Base-by-base conservation (phyloP, 768 basidiomycete genomes). In the Naganishia friedmannii region DNA sequence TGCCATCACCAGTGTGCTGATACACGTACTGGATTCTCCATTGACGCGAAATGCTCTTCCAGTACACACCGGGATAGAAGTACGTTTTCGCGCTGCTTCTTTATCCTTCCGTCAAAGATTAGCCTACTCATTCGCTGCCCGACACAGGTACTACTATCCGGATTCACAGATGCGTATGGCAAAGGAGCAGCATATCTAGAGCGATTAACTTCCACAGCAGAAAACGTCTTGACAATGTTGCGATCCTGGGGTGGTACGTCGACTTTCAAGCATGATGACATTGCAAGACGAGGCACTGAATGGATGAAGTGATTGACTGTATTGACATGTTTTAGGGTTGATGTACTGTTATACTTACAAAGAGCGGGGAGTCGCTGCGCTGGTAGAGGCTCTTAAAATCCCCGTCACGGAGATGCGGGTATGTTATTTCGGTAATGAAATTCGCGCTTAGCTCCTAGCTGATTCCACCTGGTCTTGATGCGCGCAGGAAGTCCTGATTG, bases 331-430 rank as follows among this genome's bases (percentile, higher is more conserved):
- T 51, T 12, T 2, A 84, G 95, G 95, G 13, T 78, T 98, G 29
- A 88, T 97, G 86, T 97, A 95, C 79, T 88, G 95, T 75, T 95
- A 92, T 80, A 88, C 93, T 86, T 86, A 93, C 77, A 87, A 91
- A 73, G 90, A 90, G 84, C 84, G 87, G 39, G 92, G 93, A 0
- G 88, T 99, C 67, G 87, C 88, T 60, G 89, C 91, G 5, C 82
- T 97, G 34, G 85, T 98, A 34, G 86, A 93, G 74, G 91, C 90
- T 0, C 84, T 99, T 54, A 87, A 88, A 72, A 91, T 96, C 81
- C 93, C 95, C 0, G 92, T 90, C 2, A 84, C 92, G 31, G 89
- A 92, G 56, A 89, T 90, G 57, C 84, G 93, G 78, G 94, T 93
- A 78, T 72, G 87, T 73, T 74, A 4, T 21, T 53, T 13, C 55